Evolutionary conservation across 169 alveolate species (phyloP).

Genomic region (Cryptosporidium viatorum): DNA sequence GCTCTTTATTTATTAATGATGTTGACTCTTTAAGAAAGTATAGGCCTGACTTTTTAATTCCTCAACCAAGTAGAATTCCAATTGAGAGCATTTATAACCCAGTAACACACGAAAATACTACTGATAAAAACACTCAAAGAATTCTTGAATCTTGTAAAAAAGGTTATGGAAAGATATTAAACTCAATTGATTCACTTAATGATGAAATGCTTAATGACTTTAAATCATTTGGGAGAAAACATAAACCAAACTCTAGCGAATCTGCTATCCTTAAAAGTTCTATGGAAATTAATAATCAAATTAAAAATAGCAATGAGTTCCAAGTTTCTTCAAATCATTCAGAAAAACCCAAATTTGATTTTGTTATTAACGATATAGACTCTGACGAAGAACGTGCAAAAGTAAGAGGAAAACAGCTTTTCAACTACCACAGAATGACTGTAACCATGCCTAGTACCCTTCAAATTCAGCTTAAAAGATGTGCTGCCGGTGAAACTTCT

Average conservation of each 20-base stretch:
- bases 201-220: slow-evolving; percentile 9
- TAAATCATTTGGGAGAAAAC: slow-evolving; percentile 21
- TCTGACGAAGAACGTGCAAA: slow-evolving; percentile 9
- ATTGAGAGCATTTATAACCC: slow-evolving; percentile 20
- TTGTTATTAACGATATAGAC: slow-evolving; percentile 9
- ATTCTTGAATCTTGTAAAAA: slow-evolving; percentile 17
- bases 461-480: slow-evolving; percentile 42
- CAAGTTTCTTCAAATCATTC: background rate
- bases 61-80: slow-evolving; percentile 30
- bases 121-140: background rate
- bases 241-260: slow-evolving; percentile 19
- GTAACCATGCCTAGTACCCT: slow-evolving; percentile 44
- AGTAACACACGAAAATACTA: slow-evolving; percentile 36
- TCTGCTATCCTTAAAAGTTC: slow-evolving; percentile 8
- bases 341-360: slow-evolving; percentile 18
- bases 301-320: background rate
- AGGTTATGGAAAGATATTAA: slow-evolving; percentile 31
- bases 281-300: background rate
- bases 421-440: slow-evolving; percentile 11
- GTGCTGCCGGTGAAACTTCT: slow-evolving; percentile 62
- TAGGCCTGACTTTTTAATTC: slow-evolving; percentile 2
- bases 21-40: slow-evolving; percentile 64
- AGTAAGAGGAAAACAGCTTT: background rate
- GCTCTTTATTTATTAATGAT: slow-evolving; percentile 65
- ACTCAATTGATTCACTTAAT: background rate